Percentiles rank a stretch among this genome's conserved stretches.
Conservation (phyloP, 345 rosid species). For the Brassica juncea region DNA sequence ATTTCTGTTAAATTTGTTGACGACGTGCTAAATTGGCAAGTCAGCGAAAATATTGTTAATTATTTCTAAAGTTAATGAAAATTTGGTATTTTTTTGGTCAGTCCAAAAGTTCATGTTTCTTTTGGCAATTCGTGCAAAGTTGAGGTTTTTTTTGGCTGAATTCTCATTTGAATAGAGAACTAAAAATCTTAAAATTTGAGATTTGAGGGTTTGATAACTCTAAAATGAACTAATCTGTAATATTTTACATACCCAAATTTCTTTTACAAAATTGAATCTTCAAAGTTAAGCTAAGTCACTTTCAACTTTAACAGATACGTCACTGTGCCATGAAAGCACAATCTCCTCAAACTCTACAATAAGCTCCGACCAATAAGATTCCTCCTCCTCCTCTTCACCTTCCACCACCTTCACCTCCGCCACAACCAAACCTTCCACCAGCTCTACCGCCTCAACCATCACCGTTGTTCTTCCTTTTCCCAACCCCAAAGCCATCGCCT, state of each 20-base stretch:
- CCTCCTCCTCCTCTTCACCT: slow-evolving; percentile 52
- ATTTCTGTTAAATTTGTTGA: too few relatives aligned
- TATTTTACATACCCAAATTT: not conserved
- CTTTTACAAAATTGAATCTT: slow-evolving; percentile 1
- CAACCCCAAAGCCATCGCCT: slow-evolving; percentile 49
- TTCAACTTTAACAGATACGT: slow-evolving; percentile 2
- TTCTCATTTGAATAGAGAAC: too few relatives aligned
- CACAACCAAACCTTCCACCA: slow-evolving; percentile 52
- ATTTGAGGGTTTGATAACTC: not conserved
- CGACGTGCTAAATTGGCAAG: too few relatives aligned
- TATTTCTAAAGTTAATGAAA: too few relatives aligned
- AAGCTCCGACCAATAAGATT: slow-evolving; percentile 54
- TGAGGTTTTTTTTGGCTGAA: too few relatives aligned
- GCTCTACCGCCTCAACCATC: slow-evolving; percentile 54
- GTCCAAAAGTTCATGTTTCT: too few relatives aligned
- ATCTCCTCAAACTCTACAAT: slow-evolving; percentile 62
- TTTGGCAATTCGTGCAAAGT: too few relatives aligned
- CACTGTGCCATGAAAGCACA: slow-evolving; percentile 62
- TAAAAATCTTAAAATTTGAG: too few relatives aligned
- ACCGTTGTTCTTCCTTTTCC: slow-evolving; percentile 58
- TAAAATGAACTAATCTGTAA: not conserved
- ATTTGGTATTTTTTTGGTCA: too few relatives aligned
- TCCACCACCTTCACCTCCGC: slow-evolving; percentile 60
- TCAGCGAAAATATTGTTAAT: too few relatives aligned
- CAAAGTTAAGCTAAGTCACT: slow-evolving; percentile 14